These are phyloP conservation scores for Tuber umbilicatum DNA, from an alignment of 495 filamentous ascomycete genomes.

Conservation along the genomic window DNA sequence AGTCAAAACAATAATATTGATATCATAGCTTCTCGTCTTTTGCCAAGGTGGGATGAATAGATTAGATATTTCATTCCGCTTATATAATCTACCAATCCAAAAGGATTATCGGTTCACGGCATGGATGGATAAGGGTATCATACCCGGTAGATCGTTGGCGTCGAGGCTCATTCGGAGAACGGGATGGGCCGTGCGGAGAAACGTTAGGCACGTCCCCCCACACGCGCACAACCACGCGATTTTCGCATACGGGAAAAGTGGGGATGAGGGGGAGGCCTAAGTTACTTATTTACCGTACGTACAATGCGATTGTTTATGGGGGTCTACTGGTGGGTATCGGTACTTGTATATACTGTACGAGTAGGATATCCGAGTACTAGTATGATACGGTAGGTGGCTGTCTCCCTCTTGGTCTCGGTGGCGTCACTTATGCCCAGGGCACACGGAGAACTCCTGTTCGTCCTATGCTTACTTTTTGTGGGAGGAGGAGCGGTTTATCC, in stretches of 20 bases:
- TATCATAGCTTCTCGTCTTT: background rate
- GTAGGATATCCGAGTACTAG: too few relatives aligned
- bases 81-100: too few relatives aligned
- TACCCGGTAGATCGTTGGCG: background rate
- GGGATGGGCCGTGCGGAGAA: background rate
- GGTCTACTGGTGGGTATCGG: too few relatives aligned
- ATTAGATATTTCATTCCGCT: background rate
- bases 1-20: too few relatives aligned
- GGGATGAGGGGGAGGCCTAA: background rate
- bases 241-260: background rate
- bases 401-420: too few relatives aligned
- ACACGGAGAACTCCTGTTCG: too few relatives aligned
- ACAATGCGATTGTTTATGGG: background rate
- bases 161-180: background rate
- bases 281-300: background rate
- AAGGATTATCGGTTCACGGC: too few relatives aligned
- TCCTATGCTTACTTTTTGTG: background rate
- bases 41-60: background rate
- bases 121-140: too few relatives aligned
- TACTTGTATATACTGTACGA: too few relatives aligned
- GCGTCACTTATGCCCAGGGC: too few relatives aligned
- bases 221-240: background rate
- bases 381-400: too few relatives aligned
- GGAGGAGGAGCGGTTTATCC: too few relatives aligned
- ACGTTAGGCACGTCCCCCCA: background rate